These are phyloP conservation scores for Sungouiella blattae DNA, from an alignment of 805 yeast species.

Conservation along the genomic window DNA sequence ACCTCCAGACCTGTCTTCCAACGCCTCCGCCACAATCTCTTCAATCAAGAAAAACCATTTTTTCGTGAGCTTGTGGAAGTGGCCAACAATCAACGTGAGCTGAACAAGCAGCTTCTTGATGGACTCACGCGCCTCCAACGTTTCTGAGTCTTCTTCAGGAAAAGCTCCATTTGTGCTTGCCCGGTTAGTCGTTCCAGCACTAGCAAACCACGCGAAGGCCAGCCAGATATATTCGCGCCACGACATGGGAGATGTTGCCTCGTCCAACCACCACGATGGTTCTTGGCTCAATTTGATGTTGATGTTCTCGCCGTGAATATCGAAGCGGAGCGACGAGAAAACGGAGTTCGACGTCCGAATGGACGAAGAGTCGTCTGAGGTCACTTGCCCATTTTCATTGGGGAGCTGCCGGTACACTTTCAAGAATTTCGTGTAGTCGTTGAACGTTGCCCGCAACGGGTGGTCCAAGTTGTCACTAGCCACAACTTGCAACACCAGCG, in stretches of 20 bases:
- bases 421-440: slow-evolving; percentile 37
- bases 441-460: slow-evolving; percentile 27
- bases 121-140: slow-evolving; percentile 4
- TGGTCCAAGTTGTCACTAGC: slow-evolving; percentile 8
- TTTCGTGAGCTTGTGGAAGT: slow-evolving; percentile 37
- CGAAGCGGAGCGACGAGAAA: slow-evolving; percentile 11
- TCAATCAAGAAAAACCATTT: slow-evolving; percentile 35
- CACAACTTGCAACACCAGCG: slow-evolving; percentile 8
- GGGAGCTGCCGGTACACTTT: slow-evolving; percentile 25
- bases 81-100: slow-evolving; percentile 30
- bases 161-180: slow-evolving; percentile 3
- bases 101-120: slow-evolving; percentile 6
- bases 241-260: slow-evolving; percentile 46
- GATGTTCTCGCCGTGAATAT: slow-evolving; percentile 7
- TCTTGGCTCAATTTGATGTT: slow-evolving; percentile 14
- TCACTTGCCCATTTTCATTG: slow-evolving; percentile 11
- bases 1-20: slow-evolving; percentile 11
- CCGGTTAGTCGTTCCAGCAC: slow-evolving; percentile 60
- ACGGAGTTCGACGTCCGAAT: slow-evolving; percentile 27
- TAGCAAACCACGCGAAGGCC: slow-evolving; percentile 84
- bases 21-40: slow-evolving; percentile 31
- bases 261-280: slow-evolving; percentile 43
- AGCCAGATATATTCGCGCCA: slow-evolving; percentile 61
- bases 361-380: slow-evolving; percentile 27
- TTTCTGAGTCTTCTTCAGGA: slow-evolving; percentile 1